Evolutionary conservation across 2,329 filamentous ascomycete genomes (phyloP), one percentile per base, ranked within the genome.

Genomic region (Didymella segeticola): DNA sequence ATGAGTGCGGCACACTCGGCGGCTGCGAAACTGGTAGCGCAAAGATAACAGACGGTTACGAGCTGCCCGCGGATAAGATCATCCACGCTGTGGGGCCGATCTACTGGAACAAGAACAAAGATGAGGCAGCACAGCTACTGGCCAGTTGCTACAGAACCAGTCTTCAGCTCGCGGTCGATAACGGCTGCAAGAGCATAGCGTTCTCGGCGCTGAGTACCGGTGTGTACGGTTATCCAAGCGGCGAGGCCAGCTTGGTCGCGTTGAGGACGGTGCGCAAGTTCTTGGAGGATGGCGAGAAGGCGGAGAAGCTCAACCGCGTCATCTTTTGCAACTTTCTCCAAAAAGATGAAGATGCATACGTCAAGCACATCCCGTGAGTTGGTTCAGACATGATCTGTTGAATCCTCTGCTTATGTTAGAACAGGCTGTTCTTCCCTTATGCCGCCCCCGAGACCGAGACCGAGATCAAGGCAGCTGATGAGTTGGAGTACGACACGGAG

Each of bases 31-130:
- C 90, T 0, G 93, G 95, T 43, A 80, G 83, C 22, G 90, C 92
- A 22, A 93, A 93, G 72, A 91, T 96, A 67, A 97, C 95, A 0
- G 73, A 78, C 29, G 93, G 86, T 8, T 92, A 95, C 74, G 67
- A 85, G 0, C 79, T 98, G 20, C 92, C 92, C 0, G 89, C 87
- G 66, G 82, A 84, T 53, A 87, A 89, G 60, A 84, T 98, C 62
- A 96, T 98, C 49, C 95, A 98, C 74, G 86, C 95, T 15, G 93
- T 97, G 3, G 95, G 95, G 0, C 95, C 95, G 0, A 76, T 96
- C 25, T 97, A 93, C 74, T 62, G 77, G 46, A 62, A 64, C 0
- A 70, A 79, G 15, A 68, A 70, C 11, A 63, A 78, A 17, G 73
- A 73, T 10, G 70, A 67, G 15, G 71, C 76, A 25, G 68, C 74